Conservation (phyloP, 345 rosid species). For the Diplotaxis tenuifolia region DNA sequence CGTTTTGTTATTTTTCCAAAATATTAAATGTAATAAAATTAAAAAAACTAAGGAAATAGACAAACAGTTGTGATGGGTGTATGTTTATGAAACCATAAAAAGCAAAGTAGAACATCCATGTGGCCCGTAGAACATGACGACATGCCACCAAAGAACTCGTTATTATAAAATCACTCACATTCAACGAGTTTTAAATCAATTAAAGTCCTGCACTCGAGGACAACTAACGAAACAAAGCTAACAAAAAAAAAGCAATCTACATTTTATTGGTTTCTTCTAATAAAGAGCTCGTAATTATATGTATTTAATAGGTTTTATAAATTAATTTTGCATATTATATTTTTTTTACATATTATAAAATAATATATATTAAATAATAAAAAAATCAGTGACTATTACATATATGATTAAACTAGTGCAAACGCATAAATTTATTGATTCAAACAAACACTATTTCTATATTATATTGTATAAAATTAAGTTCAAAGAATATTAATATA, state of each 20-base stretch:
- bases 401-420: too few species aligned
- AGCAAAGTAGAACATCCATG: not conserved
- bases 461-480: too few species aligned
- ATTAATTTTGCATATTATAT: too few species aligned
- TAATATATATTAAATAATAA: too few species aligned
- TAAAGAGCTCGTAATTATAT: too few species aligned
- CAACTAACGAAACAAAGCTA: not conserved
- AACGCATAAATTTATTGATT: too few species aligned
- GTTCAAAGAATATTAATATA: too few species aligned
- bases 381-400: too few species aligned
- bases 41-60: not conserved
- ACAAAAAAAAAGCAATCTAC: not conserved
- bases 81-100: not conserved
- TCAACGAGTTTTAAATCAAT: not conserved
- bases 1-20: not conserved
- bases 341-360: too few species aligned
- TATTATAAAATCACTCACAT: not conserved
- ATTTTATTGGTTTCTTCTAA: not conserved
- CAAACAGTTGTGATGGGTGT: not conserved
- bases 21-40: not conserved
- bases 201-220: not conserved
- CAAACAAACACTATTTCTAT: too few species aligned
- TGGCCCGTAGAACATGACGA: not conserved
- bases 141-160: not conserved
- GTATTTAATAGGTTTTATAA: too few species aligned